phyloP scores from a whole-genome alignment of 495 filamentous ascomycete genomes.

The Aspergillus olivimuriae region DNA sequence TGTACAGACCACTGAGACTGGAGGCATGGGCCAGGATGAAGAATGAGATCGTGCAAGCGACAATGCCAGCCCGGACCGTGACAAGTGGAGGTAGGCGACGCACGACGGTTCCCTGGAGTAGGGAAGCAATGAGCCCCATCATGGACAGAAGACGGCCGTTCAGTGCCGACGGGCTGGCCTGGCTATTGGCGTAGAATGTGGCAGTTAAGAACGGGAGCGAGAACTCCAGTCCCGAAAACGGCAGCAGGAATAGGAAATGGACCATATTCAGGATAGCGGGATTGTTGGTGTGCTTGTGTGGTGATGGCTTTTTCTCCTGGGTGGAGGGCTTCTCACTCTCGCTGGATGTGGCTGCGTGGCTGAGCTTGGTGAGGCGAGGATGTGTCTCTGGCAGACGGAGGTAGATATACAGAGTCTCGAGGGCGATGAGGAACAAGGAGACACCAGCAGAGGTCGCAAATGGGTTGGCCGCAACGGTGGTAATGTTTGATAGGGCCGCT shows the following conservation, averaged over 20 bases:
- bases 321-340: not conserved
- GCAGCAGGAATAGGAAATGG: conserved; percentile 88
- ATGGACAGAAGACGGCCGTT: conserved; percentile 88
- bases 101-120: conserved; percentile 82
- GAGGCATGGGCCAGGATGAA: conserved; percentile 65
- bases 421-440: conserved; percentile 70
- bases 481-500: conserved; percentile 69
- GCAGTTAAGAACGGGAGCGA: conserved; percentile 92
- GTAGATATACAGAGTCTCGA: conserved; percentile 88
- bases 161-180: conserved; percentile 50
- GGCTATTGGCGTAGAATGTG: conserved; percentile 66
- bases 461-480: conserved; percentile 76
- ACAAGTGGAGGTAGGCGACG: conserved; percentile 72
- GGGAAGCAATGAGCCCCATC: conserved; percentile 84
- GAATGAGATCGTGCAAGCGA: conserved; percentile 72
- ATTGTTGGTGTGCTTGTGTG: conserved; percentile 60
- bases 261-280: conserved; percentile 76
- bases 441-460: conserved; percentile 88
- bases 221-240: conserved; percentile 97
- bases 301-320: conserved; percentile 1
- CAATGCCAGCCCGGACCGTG: conserved; percentile 71
- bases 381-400: conserved; percentile 83
- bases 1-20: conserved; percentile 63
- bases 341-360: conserved; percentile 17
- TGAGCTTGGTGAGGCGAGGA: conserved; percentile 40